These are phyloP conservation scores for Quercus suber DNA, from an alignment of 306 rosid genomes.

Conservation along the genomic window DNA sequence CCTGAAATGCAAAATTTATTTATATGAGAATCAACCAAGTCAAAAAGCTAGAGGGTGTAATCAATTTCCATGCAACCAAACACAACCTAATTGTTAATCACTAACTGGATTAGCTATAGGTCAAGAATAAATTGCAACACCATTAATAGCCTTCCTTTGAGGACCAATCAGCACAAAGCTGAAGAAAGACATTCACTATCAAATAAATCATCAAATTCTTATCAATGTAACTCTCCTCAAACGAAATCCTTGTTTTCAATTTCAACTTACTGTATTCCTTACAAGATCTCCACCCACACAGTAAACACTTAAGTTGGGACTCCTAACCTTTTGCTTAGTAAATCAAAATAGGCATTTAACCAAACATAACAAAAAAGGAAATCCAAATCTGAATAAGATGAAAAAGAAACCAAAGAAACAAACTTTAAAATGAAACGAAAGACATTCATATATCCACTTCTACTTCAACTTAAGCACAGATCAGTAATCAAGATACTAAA, in stretches of 20 bases:
- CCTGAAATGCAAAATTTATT: neutral
- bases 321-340: conserved; percentile 19
- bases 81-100: neutral
- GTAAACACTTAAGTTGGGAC: conserved; percentile 11
- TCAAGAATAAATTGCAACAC: neutral
- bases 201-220: neutral
- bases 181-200: neutral
- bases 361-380: conserved; percentile 1
- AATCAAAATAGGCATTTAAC: conserved; percentile 16
- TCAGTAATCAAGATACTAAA: conserved; percentile 28
- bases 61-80: neutral
- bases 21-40: neutral
- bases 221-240: conserved; percentile 1
- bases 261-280: neutral
- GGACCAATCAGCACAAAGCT: neutral
- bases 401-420: conserved; percentile 18
- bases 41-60: neutral
- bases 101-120: neutral
- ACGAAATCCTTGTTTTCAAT: neutral
- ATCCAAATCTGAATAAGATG: conserved; percentile 22
- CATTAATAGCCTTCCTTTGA: neutral
- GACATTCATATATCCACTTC: conserved; percentile 13
- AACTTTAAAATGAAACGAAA: conserved; percentile 18
- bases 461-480: conserved; percentile 39
- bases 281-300: conserved; percentile 17